These are phyloP conservation scores for Apiospora sp. DNA, from an alignment of 2,329 filamentous ascomycete genomes.

Conservation along the genomic window DNA sequence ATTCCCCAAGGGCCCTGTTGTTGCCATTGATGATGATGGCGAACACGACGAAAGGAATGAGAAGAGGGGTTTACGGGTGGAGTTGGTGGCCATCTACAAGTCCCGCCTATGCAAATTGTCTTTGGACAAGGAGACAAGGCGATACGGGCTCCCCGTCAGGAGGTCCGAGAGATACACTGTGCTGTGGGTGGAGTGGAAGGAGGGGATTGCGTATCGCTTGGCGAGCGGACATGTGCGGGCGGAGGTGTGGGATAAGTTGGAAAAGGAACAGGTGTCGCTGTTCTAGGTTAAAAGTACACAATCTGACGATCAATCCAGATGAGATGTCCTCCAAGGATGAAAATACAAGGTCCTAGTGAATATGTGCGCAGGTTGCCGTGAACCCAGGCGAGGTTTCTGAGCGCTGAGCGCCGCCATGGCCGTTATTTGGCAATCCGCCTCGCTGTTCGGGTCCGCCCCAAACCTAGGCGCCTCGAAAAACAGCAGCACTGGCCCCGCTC, in stretches of 20 bases:
- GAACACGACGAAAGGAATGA: background rate
- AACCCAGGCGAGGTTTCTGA: too few relatives aligned
- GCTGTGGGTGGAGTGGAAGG: constrained; percentile 6
- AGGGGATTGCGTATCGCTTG: background rate
- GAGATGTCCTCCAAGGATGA: too few relatives aligned
- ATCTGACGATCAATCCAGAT: too few relatives aligned
- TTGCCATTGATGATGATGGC: too few relatives aligned
- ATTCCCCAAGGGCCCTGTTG: background rate
- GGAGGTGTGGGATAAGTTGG: background rate
- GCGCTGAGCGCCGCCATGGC: too few relatives aligned
- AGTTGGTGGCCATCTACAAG: background rate
- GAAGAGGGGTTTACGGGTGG: background rate
- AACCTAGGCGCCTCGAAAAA: too few relatives aligned
- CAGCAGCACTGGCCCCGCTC: too few relatives aligned
- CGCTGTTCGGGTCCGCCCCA: too few relatives aligned
- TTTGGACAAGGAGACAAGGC: background rate
- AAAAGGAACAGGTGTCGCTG: background rate
- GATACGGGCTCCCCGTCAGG: background rate
- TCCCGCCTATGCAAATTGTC: background rate
- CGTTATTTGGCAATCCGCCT: too few relatives aligned
- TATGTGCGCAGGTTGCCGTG: too few relatives aligned
- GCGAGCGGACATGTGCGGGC: background rate
- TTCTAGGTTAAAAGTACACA: too few relatives aligned
- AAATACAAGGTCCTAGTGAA: too few relatives aligned
- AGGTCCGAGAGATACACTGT: background rate